These are phyloP conservation scores for Xylariaceae sp. DNA, from an alignment of 2,329 filamentous ascomycete species.

Conservation along the genomic window DNA sequence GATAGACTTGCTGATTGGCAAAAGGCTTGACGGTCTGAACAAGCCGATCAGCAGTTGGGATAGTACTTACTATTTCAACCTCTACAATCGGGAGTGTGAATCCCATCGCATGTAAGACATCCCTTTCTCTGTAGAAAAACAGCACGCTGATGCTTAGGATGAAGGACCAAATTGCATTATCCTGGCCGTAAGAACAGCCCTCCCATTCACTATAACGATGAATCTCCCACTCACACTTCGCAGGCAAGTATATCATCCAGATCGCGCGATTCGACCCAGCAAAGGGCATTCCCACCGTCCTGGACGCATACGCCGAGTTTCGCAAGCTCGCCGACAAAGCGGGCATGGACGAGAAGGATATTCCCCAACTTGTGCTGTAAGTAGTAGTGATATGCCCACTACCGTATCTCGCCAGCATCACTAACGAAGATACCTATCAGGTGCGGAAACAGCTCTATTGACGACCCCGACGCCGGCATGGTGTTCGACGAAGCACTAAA, in stretches of 20 bases:
- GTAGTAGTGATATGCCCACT: background rate
- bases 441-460: constrained; percentile 65
- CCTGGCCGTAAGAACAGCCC: constrained; percentile 8
- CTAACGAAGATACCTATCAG: background rate
- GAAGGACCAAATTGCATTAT: constrained; percentile 3
- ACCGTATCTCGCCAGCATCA: background rate
- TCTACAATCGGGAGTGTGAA: constrained; percentile 62
- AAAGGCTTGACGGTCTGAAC: constrained; percentile 62
- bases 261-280: constrained; percentile 78
- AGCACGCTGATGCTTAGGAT: background rate
- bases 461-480: constrained; percentile 69
- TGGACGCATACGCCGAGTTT: constrained; percentile 71
- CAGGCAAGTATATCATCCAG: constrained; percentile 70
- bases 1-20: background rate
- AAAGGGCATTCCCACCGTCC: constrained; percentile 73
- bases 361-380: constrained; percentile 66
- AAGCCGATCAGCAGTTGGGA: constrained; percentile 68
- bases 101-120: constrained; percentile 47
- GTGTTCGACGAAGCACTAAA: constrained; percentile 68
- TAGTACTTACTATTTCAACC: constrained; percentile 64
- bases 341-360: constrained; percentile 37
- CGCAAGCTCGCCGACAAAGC: constrained; percentile 54
- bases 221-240: background rate
- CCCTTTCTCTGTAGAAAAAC: background rate
- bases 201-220: background rate